Conservation (phyloP, 495 filamentous ascomycete genomes). For the Aspergillus funiculosus region DNA sequence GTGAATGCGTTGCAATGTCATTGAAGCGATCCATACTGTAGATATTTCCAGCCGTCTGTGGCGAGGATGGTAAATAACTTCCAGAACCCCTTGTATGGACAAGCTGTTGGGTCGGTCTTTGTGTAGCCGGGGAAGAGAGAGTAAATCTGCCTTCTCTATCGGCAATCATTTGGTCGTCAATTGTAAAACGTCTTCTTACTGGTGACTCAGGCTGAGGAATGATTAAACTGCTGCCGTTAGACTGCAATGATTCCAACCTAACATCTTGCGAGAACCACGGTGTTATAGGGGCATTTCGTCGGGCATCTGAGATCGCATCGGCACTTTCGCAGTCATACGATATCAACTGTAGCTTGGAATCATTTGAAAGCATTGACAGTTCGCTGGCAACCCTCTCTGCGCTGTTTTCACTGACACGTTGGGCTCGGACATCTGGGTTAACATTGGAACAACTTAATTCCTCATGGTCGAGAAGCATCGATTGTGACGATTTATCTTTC, state of each 20-base stretch:
- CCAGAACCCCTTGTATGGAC: background rate
- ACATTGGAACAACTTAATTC: background rate
- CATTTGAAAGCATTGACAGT: background rate
- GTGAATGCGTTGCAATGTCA: background rate
- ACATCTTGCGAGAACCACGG: background rate
- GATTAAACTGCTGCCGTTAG: background rate
- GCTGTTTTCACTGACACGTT: background rate
- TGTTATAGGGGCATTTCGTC: background rate
- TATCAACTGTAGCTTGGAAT: background rate
- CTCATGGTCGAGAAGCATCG: conserved; percentile 33
- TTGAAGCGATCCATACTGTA: background rate
- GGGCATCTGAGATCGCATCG: background rate
- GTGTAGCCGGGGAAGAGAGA: background rate
- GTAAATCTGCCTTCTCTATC: conserved; percentile 4
- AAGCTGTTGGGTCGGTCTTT: background rate
- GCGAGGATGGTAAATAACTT: background rate
- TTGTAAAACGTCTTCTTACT: conserved; percentile 7
- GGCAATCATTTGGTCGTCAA: conserved; percentile 7
- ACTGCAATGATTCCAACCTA: background rate
- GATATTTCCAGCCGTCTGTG: background rate
- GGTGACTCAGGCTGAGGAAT: background rate
- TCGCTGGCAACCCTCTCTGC: background rate
- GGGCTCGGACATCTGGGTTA: background rate
- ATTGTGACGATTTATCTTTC: conserved; percentile 27
- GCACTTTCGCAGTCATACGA: background rate